Evolutionary conservation across 164 flowering plant species (phyloP), one percentile per base, ranked within the genome.

Genomic region (Annona cherimola): DNA sequence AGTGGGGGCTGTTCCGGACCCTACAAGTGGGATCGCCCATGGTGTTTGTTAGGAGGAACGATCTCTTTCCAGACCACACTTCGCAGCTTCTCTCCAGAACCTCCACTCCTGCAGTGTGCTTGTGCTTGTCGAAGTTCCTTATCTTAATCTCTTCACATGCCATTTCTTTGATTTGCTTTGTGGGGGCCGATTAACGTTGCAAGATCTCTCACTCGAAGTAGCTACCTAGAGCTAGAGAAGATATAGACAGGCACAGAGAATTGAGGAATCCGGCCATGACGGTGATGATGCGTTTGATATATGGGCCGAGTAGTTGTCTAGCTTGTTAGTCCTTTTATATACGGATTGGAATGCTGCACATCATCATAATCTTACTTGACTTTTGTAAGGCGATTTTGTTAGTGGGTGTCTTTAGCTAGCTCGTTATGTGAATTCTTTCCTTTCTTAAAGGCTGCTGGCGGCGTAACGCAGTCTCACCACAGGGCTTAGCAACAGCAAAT

Each of bases 21-120:
- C 91, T 82, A 74, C 87, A 87, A 18, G 89, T 83, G 80, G 96
- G 93, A 82, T 90, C 96, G 42, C 91, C 91, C 84, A 90, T 43
- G 8, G 82, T 83, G 80, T 90, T 91, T 0, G 86, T 82, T 82
- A 84, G 79, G 76, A 90, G 84, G 67, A 79, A 80, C 1, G 75
- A 71, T 12, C 80, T 75, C 9, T 82, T 76, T 1, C 68, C 50
- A 4, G 89, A 83, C 11, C 93, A 90, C 70, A 90, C 89, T 69
- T 81, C 87, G 57, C 93, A 90, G 57, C 81, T 80, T 66, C 85
- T 73, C 74, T 90, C 91, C 1, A 90, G 82, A 19, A 80, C 86
- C 71, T 86, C 90, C 16, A 90, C 84, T 68, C 77, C 68, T 35
- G 66, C 79, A 70, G 76, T 71, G 72, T 89, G 86, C 3, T 64